These are phyloP conservation scores for Aspergillus chevalieri DNA, from an alignment of 2,329 filamentous ascomycete genomes.

Conservation along the genomic window DNA sequence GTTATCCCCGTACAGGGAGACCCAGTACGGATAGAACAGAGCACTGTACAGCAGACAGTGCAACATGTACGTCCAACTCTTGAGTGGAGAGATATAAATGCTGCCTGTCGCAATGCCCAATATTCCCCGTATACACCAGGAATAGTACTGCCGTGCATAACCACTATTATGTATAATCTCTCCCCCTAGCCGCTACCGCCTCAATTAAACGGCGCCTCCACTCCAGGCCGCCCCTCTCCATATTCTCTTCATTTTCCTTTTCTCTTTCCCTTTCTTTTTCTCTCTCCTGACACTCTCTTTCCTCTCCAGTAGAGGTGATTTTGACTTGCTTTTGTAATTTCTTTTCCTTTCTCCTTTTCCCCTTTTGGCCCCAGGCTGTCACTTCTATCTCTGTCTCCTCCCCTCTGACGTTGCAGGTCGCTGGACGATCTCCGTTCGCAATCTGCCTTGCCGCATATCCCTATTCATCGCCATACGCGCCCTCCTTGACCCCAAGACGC, in stretches of 20 bases:
- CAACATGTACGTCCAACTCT: no score
- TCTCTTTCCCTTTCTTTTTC: neutral
- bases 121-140: no score
- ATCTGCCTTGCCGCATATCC: constrained; percentile 7
- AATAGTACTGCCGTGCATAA: no score
- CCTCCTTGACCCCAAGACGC: constrained; percentile 16
- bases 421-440: constrained; percentile 20
- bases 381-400: constrained; percentile 3
- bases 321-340: neutral
- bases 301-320: no score
- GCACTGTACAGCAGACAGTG: no score
- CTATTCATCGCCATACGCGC: neutral
- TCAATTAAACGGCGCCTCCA: neutral
- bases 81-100: no score
- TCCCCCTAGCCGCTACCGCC: neutral
- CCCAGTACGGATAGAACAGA: no score
- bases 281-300: neutral
- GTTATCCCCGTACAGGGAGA: no score
- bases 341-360: constrained; percentile 1
- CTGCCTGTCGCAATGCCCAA: no score
- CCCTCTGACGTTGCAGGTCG: constrained; percentile 14
- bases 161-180: no score
- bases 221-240: neutral
- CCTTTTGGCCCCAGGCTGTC: constrained; percentile 1
- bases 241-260: constrained; percentile 1